A percentile compares a stretch with the other conserved stretches of the same genome.
These are phyloP conservation scores for Croton laevigatus DNA, from an alignment of 441 rosid species.

Conservation along the genomic window DNA sequence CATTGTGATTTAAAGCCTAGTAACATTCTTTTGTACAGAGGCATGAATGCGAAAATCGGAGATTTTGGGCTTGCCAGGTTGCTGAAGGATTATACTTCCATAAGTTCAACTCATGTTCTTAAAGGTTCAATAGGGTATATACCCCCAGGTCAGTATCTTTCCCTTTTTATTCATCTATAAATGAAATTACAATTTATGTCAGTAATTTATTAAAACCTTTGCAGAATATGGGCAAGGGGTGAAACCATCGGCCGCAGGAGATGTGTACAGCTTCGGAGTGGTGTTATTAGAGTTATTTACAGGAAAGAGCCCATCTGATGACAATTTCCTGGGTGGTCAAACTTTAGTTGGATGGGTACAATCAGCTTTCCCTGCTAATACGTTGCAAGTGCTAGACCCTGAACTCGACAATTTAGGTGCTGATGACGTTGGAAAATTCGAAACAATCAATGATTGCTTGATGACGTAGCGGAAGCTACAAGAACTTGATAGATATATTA, in stretches of 20 bases:
- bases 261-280: constrained; percentile 53
- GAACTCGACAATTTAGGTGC: constrained; percentile 24
- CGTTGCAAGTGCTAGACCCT: constrained; percentile 31
- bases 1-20: constrained; percentile 62
- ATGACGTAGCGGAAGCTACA: too few species aligned
- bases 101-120: constrained; percentile 36
- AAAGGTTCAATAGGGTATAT: constrained; percentile 57
- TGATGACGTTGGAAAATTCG: neutral
- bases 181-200: too few species aligned
- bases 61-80: constrained; percentile 53
- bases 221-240: constrained; percentile 54
- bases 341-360: constrained; percentile 38
- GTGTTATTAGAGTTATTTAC: constrained; percentile 45
- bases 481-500: too few species aligned
- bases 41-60: constrained; percentile 49
- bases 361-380: constrained; percentile 21
- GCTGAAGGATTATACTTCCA: constrained; percentile 27
- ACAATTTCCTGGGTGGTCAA: constrained; percentile 30
- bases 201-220: neutral
- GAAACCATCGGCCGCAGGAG: constrained; percentile 45
- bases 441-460: constrained; percentile 27
- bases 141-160: constrained; percentile 45
- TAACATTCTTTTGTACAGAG: constrained; percentile 44
- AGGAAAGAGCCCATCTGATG: constrained; percentile 44
- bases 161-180: neutral